phyloP scores from a whole-genome alignment of 345 rosid genomes.

The Arabidopsis suecica region DNA sequence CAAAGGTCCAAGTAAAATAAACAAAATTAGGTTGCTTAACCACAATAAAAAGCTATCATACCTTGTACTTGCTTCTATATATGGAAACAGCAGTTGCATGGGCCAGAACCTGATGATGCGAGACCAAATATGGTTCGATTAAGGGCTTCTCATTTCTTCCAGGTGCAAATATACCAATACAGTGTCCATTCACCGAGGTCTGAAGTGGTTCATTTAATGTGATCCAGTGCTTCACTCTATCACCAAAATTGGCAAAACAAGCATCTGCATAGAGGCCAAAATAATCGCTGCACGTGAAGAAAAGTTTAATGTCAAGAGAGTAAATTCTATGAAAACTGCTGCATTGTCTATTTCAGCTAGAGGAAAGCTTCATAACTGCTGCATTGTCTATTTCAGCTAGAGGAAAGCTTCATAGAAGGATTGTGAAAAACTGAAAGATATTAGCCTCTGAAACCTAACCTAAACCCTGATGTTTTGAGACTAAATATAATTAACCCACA shows the following conservation, averaged over 20 bases:
- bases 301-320: slow-evolving; percentile 21
- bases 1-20: neutral
- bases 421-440: neutral
- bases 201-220: slow-evolving; percentile 82
- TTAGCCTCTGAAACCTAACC: slow-evolving; percentile 17
- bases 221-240: slow-evolving; percentile 88
- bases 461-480: neutral
- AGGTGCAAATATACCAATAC: slow-evolving; percentile 67
- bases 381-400: neutral
- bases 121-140: slow-evolving; percentile 74
- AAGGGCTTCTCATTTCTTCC: slow-evolving; percentile 68
- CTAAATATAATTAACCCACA: neutral
- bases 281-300: slow-evolving; percentile 65
- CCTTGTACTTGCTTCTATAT: slow-evolving; percentile 74
- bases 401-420: neutral
- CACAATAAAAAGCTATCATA: slow-evolving; percentile 30
- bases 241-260: slow-evolving; percentile 80
- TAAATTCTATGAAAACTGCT: neutral
- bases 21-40: neutral
- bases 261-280: slow-evolving; percentile 74
- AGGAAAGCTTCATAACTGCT: too few relatives aligned
- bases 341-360: too few relatives aligned
- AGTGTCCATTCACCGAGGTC: slow-evolving; percentile 65
- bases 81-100: slow-evolving; percentile 79
- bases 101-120: slow-evolving; percentile 82